Evolutionary conservation across 306 rosid genomes (phyloP), one percentile per base, ranked within the genome.

Genomic region (Cyclanthera cordifolia): DNA sequence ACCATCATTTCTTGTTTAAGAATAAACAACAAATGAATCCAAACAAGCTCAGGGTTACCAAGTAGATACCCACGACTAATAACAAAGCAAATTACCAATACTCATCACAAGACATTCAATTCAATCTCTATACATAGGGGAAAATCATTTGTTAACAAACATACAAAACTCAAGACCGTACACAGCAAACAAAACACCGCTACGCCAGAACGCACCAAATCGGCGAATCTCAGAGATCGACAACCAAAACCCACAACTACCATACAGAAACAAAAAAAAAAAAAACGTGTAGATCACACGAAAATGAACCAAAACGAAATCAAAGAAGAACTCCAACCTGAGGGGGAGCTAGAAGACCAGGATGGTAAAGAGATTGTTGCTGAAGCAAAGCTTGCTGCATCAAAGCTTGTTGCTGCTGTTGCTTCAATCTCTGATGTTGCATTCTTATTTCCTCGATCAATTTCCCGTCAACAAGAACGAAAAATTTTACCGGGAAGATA

Each of bases 381-480:
- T 93, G 98, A 23, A 93, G 89, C 65, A 93, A 89, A 75, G 98
- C 96, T 74, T 93, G 98, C 52, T 93, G 98, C 95, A 93, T 89
- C 91, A 93, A 77, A 83, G 96, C 96, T 82, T 93, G 98, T 17
- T 91, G 71, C 23, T 66, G 97, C 56, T 90, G 95, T 73, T 92
- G 98, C 90, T 90, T 93, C 77, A 93, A 76, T 85, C 98, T 86
- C 79, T 84, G 95, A 78, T 89, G 91, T 90, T 93, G 98, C 98
- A 93, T 93, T 89, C 53, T 65, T 52, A 17, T 51, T 48, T 80
- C 76, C 64, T 24, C 74, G 77, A 23, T 71, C 47, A 73, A 77
- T 77, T 74, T 56, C 68, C 74, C 80, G 72, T 52, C 45, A 53
- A 72, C 57, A 53, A 12, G 46, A 66, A 37, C 60, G 50, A 57